Base-by-base conservation (phyloP, 306 rosid species). In the Vigna nakashimae region DNA sequence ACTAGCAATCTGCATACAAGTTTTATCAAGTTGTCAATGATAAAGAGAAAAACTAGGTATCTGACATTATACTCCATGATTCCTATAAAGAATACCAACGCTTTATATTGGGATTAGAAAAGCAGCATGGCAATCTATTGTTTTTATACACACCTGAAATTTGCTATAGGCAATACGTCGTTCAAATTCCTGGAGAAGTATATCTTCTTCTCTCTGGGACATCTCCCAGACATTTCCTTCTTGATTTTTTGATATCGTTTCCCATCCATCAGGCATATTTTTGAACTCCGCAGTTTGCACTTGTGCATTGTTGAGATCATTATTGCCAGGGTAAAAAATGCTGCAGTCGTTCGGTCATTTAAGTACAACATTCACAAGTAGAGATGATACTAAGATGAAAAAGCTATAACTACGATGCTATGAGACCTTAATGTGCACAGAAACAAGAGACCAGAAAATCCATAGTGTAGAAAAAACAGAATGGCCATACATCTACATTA, bases 191-290 rank as follows among this genome's bases (percentile, higher is more conserved):
- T 92, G 98, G 70, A 92, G 94, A 57, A 95, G 97, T 46, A 92
- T 85, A 58, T 95, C 98, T 83, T 95, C 98, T 84, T 95, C 98
- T 74, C 97, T 91, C 77, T 95, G 98, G 9, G 98, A 87, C 98
- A 95, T 95, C 85, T 91, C 96, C 98, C 98, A 95, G 34, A 95
- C 56, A 74, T 88, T 95, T 68, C 93, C 98, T 69, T 92, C 97
- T 36, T 80, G 85, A 60, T 85, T 65, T 82, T 90, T 95, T 6
- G 91, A 76, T 32, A 89, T 79, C n/a, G 98, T 91, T 80, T 95
- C 98, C 98, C 98, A 92, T 32, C 98, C 98, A 73, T 92, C 98
- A 22, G 98, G 98, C 81, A 80, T 85, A 87, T 87, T 87, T 88
- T 91, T 92, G 76, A 89, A 84, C 74, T 92, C 96, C 1, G 88